These are phyloP conservation scores for Starmera quercuum DNA, from an alignment of 805 yeast genomes.

Conservation along the genomic window DNA sequence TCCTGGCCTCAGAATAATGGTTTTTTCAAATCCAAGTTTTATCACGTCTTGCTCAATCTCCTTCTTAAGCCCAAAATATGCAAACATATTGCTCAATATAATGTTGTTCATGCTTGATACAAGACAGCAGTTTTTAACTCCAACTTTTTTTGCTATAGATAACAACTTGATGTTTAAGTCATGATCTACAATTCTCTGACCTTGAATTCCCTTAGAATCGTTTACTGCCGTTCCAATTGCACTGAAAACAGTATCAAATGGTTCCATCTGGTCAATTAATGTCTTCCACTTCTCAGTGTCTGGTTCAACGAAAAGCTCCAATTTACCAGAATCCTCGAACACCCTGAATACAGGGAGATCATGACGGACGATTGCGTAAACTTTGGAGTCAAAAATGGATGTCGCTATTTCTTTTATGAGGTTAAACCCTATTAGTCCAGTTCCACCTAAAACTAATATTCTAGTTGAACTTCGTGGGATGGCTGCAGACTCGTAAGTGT, in stretches of 20 bases:
- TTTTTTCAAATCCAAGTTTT: slow-evolving; percentile 51
- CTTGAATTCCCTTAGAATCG: slow-evolving; percentile 57
- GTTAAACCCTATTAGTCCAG: slow-evolving; percentile 14
- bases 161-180: slow-evolving; percentile 63
- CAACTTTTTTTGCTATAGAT: slow-evolving; percentile 56
- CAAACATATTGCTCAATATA: slow-evolving; percentile 38
- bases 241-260: slow-evolving; percentile 37
- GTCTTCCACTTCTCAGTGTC: slow-evolving; percentile 45
- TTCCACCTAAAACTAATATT: slow-evolving; percentile 10
- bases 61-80: slow-evolving; percentile 63
- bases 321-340: slow-evolving; percentile 19
- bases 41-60: slow-evolving; percentile 58
- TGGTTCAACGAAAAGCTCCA: slow-evolving; percentile 33
- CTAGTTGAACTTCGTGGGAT: no score
- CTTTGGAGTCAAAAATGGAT: slow-evolving; percentile 1
- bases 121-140: slow-evolving; percentile 55
- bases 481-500: no score
- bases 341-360: no score
- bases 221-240: slow-evolving; percentile 69
- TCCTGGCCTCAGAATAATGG: slow-evolving; percentile 75
- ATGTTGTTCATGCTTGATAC: slow-evolving; percentile 56
- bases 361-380: not conserved
- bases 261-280: slow-evolving; percentile 17
- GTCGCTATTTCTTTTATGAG: slow-evolving; percentile 9
- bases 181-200: slow-evolving; percentile 63